These are phyloP conservation scores for Schwanniomyces vanrijiae DNA, from an alignment of 805 yeast genomes.

Conservation along the genomic window DNA sequence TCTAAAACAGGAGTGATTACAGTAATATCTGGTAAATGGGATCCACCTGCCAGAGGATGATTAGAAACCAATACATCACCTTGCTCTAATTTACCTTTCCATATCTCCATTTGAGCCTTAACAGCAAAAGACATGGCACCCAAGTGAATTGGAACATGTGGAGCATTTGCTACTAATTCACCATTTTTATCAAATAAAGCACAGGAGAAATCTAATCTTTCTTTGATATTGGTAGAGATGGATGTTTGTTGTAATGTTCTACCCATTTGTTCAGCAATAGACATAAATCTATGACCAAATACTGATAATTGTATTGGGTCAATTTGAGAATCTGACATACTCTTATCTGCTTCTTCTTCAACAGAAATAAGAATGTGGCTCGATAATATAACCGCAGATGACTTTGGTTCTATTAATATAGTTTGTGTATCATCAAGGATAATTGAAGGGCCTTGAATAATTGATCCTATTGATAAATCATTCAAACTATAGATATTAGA, in stretches of 20 bases:
- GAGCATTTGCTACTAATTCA: constrained; percentile 48
- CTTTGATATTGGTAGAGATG: constrained; percentile 46
- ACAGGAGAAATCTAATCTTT: constrained; percentile 46
- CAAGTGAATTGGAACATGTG: constrained; percentile 46
- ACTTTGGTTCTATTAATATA: constrained; percentile 30
- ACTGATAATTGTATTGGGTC: constrained; percentile 41
- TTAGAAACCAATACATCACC: constrained; percentile 46
- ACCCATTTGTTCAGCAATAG: constrained; percentile 45
- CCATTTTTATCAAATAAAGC: constrained; percentile 43
- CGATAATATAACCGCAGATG: constrained; percentile 27
- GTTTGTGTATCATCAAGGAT: constrained; percentile 34
- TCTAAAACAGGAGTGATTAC: constrained; percentile 81
- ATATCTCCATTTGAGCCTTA: constrained; percentile 37
- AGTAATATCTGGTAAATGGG: constrained; percentile 56
- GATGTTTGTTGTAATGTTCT: constrained; percentile 45
- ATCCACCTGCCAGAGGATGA: constrained; percentile 37
- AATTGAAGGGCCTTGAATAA: constrained; percentile 20
- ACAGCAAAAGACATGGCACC: constrained; percentile 51
- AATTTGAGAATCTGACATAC: constrained; percentile 24
- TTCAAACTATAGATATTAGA: constrained; percentile 22
- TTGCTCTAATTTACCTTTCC: constrained; percentile 38
- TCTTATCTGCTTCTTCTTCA: constrained; percentile 19
- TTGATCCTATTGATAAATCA: constrained; percentile 19
- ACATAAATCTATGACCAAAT: constrained; percentile 42
- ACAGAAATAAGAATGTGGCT: constrained; percentile 32